Base-by-base conservation (phyloP, 2,329 filamentous ascomycete species). In the Stagonosporopsis chrysanthemi region DNA sequence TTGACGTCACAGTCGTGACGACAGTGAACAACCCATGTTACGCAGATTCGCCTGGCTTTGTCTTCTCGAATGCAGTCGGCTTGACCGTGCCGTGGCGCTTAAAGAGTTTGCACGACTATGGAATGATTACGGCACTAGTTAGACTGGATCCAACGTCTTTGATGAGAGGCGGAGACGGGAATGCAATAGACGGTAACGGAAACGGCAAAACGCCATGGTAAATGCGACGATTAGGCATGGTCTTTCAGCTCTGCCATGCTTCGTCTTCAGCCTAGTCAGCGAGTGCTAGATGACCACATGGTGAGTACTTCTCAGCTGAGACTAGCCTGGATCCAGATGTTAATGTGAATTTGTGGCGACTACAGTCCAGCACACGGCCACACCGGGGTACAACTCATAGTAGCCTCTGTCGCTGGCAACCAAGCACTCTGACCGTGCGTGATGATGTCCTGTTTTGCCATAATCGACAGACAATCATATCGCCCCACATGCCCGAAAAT, bases 41-140 rank as follows among this genome's bases (percentile, higher is more conserved):
- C 39, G 39, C 43, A 57, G n/a, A 29, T 17, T 29, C 33, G 26
- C 24, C 44, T 49, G 48, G 43, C 48, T 52, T 57, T 29, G 39
- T 56, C 48, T 52, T 33, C 52, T 52, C 39, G 49, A 52, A 57
- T 40, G 54, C 54, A 57, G 48, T 48, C 54, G 54, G 54, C 48
- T 41, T 52, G 24, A 39, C 54, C 49, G 54, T 57, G 43, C 31
- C 39, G 54, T 57, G 44, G 54, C 54, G 48, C 43, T 23, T 35
- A 43, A 51, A 56, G 43, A 52, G 39, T 57, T 47, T 57, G 54
- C 54, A 40, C 48, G 48, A 48, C 23, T 47, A 40, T 48, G 22
- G 26, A 42, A 40, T 38, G 48, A 43, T 52, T 41, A 57, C 48
- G 43, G 54, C 54, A 57, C 33, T 48, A 49, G 48, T 49, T 52